Evolutionary conservation across 805 yeast genomes (phyloP).

Genomic region (Barnettozyma botsteinii): DNA sequence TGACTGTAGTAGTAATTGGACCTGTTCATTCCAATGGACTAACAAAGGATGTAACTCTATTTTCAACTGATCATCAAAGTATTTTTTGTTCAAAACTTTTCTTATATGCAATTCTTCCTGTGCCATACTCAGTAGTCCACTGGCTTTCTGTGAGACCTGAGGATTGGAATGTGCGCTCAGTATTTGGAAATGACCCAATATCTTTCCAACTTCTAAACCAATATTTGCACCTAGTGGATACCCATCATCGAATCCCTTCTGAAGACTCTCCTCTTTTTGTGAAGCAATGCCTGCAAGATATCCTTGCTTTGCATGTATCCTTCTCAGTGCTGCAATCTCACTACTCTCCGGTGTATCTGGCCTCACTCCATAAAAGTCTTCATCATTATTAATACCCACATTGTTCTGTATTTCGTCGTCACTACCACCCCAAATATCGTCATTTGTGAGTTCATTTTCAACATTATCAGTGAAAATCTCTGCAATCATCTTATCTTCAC

Average conservation of each 20-base stretch:
- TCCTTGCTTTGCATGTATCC: constrained; percentile 73
- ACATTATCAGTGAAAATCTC: neutral
- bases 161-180: constrained; percentile 17
- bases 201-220: constrained; percentile 60
- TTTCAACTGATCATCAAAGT: constrained; percentile 45
- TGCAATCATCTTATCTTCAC: neutral
- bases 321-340: constrained; percentile 37
- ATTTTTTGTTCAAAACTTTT: constrained; percentile 47
- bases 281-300: constrained; percentile 72
- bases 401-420: constrained; percentile 26
- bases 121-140: constrained; percentile 31
- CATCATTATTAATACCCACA: constrained; percentile 8
- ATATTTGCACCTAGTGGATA: constrained; percentile 69
- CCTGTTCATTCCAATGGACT: constrained; percentile 37
- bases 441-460: constrained; percentile 10
- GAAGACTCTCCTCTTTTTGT: constrained; percentile 65
- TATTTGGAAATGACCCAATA: constrained; percentile 49
- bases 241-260: constrained; percentile 76
- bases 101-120: constrained; percentile 50
- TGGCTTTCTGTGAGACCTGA: constrained; percentile 18
- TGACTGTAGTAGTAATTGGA: constrained; percentile 7
- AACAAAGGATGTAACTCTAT: constrained; percentile 29
- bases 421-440: constrained; percentile 31
- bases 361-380: constrained; percentile 34
- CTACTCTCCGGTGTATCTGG: constrained; percentile 11